Evolutionary conservation across 2,329 filamentous ascomycete species (phyloP).

Genomic region (Calonectria multiphialidica): DNA sequence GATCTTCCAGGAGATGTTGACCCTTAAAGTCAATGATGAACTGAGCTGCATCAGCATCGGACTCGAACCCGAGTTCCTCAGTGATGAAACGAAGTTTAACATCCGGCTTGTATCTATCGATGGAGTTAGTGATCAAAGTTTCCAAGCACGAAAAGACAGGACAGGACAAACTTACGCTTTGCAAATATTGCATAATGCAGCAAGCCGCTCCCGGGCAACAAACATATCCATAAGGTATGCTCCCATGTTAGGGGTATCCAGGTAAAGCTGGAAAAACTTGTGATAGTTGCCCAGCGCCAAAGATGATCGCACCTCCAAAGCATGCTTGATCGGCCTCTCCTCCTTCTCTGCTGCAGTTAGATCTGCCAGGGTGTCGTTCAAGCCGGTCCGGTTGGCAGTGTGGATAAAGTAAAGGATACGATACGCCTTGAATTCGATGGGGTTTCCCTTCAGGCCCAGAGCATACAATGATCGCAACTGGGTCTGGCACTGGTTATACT

Average conservation of each 20-base stretch:
- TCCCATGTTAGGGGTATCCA: constrained; percentile 95
- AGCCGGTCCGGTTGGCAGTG: constrained; percentile 96
- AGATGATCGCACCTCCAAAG: constrained; percentile 89
- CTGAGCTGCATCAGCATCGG: constrained; percentile 88
- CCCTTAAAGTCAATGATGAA: constrained; percentile 88
- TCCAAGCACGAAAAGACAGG: constrained; percentile 46
- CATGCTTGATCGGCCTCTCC: constrained; percentile 87
- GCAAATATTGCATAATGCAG: constrained; percentile 91
- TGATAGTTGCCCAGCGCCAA: constrained; percentile 96
- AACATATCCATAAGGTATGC: constrained; percentile 99
- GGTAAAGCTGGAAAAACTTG: constrained; percentile 96
- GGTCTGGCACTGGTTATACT: constrained; percentile 99
- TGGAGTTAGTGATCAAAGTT: constrained; percentile 53
- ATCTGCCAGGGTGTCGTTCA: constrained; percentile 99
- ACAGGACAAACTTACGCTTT: constrained; percentile 80
- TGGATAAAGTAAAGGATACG: constrained; percentile 99
- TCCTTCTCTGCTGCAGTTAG: constrained; percentile 97
- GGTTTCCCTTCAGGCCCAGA: constrained; percentile 87
- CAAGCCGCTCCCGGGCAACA: constrained; percentile 90
- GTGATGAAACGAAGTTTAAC: constrained; percentile 92
- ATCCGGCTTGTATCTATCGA: constrained; percentile 86
- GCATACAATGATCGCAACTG: constrained; percentile 93
- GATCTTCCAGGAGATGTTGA: constrained; percentile 81
- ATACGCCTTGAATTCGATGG: constrained; percentile 98
- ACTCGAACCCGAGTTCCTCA: constrained; percentile 95